A percentile compares a stretch with the other conserved stretches of the same genome.
These are phyloP conservation scores for Paratinospora sagittata DNA, from an alignment of 164 flowering plant species.

Conservation along the genomic window DNA sequence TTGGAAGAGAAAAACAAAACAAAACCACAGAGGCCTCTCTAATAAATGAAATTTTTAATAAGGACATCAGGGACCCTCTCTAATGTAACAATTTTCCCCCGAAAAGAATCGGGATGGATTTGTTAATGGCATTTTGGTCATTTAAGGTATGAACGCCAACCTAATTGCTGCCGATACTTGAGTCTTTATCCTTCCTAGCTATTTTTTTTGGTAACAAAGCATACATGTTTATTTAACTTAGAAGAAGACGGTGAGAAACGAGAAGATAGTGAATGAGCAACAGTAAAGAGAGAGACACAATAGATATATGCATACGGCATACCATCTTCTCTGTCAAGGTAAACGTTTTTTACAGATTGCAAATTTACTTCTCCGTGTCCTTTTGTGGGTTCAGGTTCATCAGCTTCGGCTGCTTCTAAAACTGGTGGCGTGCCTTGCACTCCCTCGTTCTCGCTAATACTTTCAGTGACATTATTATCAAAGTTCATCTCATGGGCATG, in stretches of 20 bases:
- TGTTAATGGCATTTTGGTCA: conserved; percentile 5
- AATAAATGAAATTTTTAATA: neutral
- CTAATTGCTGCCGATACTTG: too few species aligned
- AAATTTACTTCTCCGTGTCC: neutral
- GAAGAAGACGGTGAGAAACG: neutral
- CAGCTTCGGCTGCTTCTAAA: neutral
- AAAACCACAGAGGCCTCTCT: neutral
- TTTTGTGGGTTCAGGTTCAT: neutral
- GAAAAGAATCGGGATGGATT: neutral
- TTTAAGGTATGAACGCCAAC: neutral
- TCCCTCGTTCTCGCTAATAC: neutral
- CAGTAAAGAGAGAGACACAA: neutral
- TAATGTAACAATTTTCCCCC: neutral
- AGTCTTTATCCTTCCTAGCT: neutral
- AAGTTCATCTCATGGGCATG: neutral
- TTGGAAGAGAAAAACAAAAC: neutral
- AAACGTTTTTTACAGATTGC: neutral
- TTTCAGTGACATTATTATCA: neutral
- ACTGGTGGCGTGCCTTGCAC: neutral
- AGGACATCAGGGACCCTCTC: neutral
- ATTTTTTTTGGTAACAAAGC: neutral
- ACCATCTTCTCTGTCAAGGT: conserved; percentile 3
- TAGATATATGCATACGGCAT: neutral
- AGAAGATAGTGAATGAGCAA: neutral
- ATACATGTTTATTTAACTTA: too few species aligned